Conservation (phyloP, 75 land plant species). For the Ceratopteris richardii region DNA sequence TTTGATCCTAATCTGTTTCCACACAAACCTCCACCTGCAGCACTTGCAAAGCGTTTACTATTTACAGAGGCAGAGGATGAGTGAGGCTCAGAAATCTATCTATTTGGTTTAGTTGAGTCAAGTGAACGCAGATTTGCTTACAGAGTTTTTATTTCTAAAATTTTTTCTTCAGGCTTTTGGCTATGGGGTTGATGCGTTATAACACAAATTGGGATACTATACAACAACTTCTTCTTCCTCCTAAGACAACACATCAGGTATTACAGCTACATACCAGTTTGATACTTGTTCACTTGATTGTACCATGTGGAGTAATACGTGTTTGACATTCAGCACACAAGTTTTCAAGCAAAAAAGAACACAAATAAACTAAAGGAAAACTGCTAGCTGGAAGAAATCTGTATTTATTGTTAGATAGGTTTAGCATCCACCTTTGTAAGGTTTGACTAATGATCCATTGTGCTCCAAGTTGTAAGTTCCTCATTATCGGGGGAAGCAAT, state of each 20-base stretch:
- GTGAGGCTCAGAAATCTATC: constrained; percentile 35
- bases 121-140: neutral
- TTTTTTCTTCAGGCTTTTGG: constrained; percentile 54
- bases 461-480: no score
- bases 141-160: neutral
- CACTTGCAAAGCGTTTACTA: constrained; percentile 75
- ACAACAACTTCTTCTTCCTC: constrained; percentile 88
- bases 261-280: no score
- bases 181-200: constrained; percentile 85
- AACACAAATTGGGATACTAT: constrained; percentile 89
- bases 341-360: no score
- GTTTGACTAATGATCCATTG: no score
- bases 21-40: constrained; percentile 76
- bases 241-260: constrained; percentile 93
- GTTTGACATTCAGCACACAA: no score
- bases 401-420: no score
- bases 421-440: no score
- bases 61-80: constrained; percentile 97
- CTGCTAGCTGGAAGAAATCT: no score
- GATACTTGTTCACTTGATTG: no score
- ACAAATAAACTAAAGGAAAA: no score
- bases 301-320: no score
- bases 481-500: no score
- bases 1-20: constrained; percentile 80
- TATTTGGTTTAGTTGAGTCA: neutral